Conservation (phyloP, 2,329 filamentous ascomycete species). For the Penicillium corylophilum region DNA sequence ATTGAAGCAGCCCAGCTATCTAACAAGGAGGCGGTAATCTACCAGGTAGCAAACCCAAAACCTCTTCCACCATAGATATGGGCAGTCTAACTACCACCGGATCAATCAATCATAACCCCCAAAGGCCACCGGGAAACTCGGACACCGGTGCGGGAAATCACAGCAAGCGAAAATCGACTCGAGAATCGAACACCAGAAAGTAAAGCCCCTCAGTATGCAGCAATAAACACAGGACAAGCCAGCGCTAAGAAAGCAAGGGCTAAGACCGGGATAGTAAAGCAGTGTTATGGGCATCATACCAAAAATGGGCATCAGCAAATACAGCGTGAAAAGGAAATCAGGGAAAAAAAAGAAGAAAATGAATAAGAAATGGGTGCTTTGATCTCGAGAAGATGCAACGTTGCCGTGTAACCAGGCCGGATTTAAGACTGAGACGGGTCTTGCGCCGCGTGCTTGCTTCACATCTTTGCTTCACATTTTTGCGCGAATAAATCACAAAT, state of each 20-base stretch:
- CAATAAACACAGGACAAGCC: slow-evolving; percentile 11
- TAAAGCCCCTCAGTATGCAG: slow-evolving; percentile 6
- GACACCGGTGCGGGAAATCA: slow-evolving; percentile 1
- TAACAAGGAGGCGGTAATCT: slow-evolving; percentile 2
- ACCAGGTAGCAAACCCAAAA: slow-evolving; percentile 1
- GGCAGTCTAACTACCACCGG: slow-evolving; percentile 7
- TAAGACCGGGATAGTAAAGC: slow-evolving; percentile 8
- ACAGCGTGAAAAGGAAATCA: slow-evolving; percentile 7
- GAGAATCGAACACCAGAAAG: slow-evolving; percentile 10
- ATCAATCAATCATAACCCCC: slow-evolving; percentile 1
- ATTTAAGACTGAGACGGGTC: slow-evolving; percentile 7
- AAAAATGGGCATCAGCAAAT: slow-evolving; percentile 18
- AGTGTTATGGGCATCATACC: slow-evolving; percentile 13
- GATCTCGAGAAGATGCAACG: slow-evolving; percentile 17
- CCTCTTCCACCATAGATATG: slow-evolving; percentile 6
- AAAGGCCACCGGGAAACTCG: background rate
- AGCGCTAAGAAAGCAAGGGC: slow-evolving; percentile 14
- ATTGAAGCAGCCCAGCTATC: slow-evolving; percentile 11
- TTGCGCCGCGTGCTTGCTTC: slow-evolving; percentile 10
- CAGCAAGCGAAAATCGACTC: slow-evolving; percentile 3
- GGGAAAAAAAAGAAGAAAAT: background rate
- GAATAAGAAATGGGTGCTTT: slow-evolving; percentile 12
- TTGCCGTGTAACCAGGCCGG: slow-evolving; percentile 13
- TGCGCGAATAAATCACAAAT: slow-evolving; percentile 14
- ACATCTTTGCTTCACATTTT: slow-evolving; percentile 10